These are phyloP conservation scores for Boeremia exigua DNA, from an alignment of 2,329 filamentous ascomycete genomes.

Conservation along the genomic window DNA sequence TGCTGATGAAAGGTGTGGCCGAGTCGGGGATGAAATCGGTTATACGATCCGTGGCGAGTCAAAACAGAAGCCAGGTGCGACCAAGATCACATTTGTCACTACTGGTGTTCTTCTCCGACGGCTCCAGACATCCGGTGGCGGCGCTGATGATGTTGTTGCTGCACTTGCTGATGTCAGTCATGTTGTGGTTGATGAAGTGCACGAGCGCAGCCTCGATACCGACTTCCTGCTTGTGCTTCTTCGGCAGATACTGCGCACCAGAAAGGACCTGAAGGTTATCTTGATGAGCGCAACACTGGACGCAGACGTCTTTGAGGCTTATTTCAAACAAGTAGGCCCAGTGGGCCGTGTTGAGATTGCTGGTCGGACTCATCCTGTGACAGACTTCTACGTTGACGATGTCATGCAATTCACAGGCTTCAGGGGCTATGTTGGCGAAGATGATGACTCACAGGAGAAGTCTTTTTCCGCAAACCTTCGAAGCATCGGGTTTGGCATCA, in stretches of 20 bases:
- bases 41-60: constrained; percentile 93
- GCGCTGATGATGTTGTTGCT: constrained; percentile 77
- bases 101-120: constrained; percentile 90
- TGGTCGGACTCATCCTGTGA: constrained; percentile 86
- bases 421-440: constrained; percentile 53
- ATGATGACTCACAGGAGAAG: constrained; percentile 59
- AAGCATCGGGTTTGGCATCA: constrained; percentile 75
- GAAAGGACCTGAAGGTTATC: constrained; percentile 84
- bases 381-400: constrained; percentile 89
- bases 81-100: constrained; percentile 93
- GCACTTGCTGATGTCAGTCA: constrained; percentile 91
- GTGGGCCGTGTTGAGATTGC: constrained; percentile 87
- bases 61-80: constrained; percentile 70
- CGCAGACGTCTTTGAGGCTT: constrained; percentile 80
- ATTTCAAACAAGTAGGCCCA: constrained; percentile 74
- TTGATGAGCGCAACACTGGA: constrained; percentile 97
- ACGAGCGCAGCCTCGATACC: constrained; percentile 92
- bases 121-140: constrained; percentile 86
- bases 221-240: constrained; percentile 91
- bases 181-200: constrained; percentile 94
- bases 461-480: constrained; percentile 51
- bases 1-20: constrained; percentile 83
- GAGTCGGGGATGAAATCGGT: constrained; percentile 85
- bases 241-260: constrained; percentile 75
- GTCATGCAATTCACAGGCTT: constrained; percentile 82